These are phyloP conservation scores for Cucurbita moschata DNA, from an alignment of 306 rosid genomes.

Conservation along the genomic window DNA sequence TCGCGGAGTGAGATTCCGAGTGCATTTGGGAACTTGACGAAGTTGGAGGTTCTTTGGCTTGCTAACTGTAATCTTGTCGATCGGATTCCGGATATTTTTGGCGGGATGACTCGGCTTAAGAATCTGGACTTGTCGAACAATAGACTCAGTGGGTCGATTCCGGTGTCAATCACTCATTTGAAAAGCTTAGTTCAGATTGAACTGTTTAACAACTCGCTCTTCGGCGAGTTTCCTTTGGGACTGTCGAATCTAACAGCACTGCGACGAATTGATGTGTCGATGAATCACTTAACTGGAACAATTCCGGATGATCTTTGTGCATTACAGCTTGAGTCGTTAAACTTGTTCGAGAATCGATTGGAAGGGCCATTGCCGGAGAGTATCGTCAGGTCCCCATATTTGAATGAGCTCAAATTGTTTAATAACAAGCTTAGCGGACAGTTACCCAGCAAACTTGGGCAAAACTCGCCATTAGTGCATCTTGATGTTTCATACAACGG, in stretches of 20 bases:
- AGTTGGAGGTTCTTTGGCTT: conserved; percentile 40
- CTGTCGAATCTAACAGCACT: conserved; percentile 25
- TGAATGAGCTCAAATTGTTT: conserved; percentile 39
- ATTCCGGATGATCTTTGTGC: conserved; percentile 38
- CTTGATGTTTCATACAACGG: conserved; percentile 49
- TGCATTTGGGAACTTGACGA: conserved; percentile 35
- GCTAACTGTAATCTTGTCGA: conserved; percentile 28
- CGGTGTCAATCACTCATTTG: conserved; percentile 22
- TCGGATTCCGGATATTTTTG: conserved; percentile 32
- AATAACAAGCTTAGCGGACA: conserved; percentile 44
- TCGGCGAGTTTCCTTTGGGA: conserved; percentile 47
- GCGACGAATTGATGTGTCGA: conserved; percentile 43
- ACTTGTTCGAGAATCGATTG: conserved; percentile 26
- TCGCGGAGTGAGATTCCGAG: conserved; percentile 24
- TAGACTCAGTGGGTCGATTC: conserved; percentile 35
- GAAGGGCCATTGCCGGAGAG: conserved; percentile 45
- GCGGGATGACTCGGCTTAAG: conserved; percentile 16
- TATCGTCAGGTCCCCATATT: conserved; percentile 22
- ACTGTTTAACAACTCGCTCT: conserved; percentile 38
- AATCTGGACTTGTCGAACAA: conserved; percentile 48
- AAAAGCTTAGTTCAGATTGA: conserved; percentile 37
- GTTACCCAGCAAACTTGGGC: conserved; percentile 44
- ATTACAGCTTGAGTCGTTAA: conserved; percentile 38
- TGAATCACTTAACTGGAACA: conserved; percentile 41
- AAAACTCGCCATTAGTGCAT: conserved; percentile 23